phyloP scores from a whole-genome alignment of 768 basidiomycete genomes.

The Infundibulicybe gibba region DNA sequence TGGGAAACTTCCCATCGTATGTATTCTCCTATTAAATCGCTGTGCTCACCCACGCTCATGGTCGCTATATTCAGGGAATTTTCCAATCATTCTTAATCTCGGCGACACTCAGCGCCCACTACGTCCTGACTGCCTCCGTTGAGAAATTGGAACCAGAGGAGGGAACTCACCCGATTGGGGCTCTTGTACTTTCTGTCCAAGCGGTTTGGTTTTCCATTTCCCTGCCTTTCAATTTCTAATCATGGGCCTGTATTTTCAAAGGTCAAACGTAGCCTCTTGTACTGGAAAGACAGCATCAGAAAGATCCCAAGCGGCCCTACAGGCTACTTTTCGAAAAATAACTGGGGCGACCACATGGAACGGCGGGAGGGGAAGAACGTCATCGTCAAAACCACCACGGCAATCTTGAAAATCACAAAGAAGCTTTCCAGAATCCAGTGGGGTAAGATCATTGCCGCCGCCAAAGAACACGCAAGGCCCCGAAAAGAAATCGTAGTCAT shows the following conservation, averaged over 20 bases:
- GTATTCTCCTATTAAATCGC: no score
- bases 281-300: conserved; percentile 1
- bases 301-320: neutral
- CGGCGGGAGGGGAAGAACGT: conserved; percentile 1
- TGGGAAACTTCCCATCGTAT: no score
- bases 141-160: neutral
- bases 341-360: conserved; percentile 6
- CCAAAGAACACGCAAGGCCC: no score
- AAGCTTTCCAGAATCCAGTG: neutral
- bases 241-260: neutral
- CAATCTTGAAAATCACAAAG: neutral
- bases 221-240: neutral
- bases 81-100: no score
- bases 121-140: no score
- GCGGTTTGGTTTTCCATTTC: neutral
- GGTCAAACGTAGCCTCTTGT: conserved; percentile 1
- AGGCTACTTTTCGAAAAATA: conserved; percentile 5
- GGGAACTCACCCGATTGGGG: neutral
- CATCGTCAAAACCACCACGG: conserved; percentile 1
- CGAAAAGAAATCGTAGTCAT: no score
- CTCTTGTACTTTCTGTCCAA: neutral
- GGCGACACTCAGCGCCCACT: no score
- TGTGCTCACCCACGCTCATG: no score
- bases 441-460: no score
- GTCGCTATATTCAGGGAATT: no score